Evolutionary conservation across 495 filamentous ascomycete species (phyloP).

Genomic region (Xylaria scruposa): DNA sequence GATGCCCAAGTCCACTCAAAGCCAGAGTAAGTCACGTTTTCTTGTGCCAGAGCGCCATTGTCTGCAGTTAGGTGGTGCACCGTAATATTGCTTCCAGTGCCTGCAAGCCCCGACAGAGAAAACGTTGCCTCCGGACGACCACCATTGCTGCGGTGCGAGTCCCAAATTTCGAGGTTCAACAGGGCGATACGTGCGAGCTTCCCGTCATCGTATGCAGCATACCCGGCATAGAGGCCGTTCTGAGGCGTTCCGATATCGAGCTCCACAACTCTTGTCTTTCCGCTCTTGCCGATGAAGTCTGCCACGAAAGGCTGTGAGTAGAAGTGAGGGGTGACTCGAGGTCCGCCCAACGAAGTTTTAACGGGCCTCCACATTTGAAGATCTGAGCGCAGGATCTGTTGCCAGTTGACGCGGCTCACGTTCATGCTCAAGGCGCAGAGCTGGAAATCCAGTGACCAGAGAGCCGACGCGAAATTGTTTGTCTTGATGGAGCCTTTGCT

Average conservation of each 20-base stretch:
- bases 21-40: neutral
- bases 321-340: neutral
- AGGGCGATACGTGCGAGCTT: neutral
- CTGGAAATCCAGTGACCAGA: conserved; percentile 32
- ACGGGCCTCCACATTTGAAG: conserved; percentile 6
- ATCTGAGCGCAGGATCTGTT: neutral
- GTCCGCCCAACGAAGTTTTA: neutral
- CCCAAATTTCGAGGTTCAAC: conserved; percentile 1
- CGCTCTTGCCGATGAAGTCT: conserved; percentile 31
- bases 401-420: conserved; percentile 27
- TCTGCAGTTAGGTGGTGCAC: neutral
- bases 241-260: conserved; percentile 16
- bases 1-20: conserved; percentile 2
- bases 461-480: conserved; percentile 28
- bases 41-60: neutral
- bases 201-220: neutral
- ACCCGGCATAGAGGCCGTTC: neutral
- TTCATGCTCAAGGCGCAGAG: conserved; percentile 23
- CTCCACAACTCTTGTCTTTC: conserved; percentile 26
- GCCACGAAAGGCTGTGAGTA: conserved; percentile 32
- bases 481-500: neutral
- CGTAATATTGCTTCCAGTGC: neutral
- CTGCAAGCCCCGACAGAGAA: neutral
- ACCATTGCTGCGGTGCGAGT: neutral
- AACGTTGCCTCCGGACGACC: neutral